Percentiles rank a stretch among this genome's conserved stretches.
These are phyloP conservation scores for Rhizophlyctis rosea DNA, from an alignment of 192 early-diverging fungal genomes.

Conservation along the genomic window DNA sequence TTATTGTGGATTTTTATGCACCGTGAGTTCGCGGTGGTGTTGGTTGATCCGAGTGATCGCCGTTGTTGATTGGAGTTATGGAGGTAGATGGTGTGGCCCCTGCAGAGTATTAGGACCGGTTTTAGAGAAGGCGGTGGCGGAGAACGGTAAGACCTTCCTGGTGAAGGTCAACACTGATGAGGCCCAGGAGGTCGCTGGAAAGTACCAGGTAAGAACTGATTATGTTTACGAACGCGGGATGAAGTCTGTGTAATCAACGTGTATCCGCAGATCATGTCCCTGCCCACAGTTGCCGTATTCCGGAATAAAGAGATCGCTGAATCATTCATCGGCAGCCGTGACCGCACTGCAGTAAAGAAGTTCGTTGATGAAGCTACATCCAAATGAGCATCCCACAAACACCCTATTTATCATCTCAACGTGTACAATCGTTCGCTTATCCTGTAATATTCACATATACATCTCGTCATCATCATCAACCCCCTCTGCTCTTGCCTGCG, in stretches of 20 bases:
- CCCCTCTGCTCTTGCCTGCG: too few species aligned
- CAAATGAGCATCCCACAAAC: too few species aligned
- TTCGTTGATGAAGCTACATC: slow-evolving; percentile 47
- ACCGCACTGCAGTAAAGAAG: slow-evolving; percentile 47
- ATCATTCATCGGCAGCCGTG: slow-evolving; percentile 64
- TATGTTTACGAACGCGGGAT: too few species aligned
- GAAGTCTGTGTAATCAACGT: background rate
- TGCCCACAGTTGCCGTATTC: slow-evolving; percentile 76
- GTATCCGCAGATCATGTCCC: slow-evolving; percentile 55
- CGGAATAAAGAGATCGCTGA: slow-evolving; percentile 58
- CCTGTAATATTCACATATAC: too few species aligned
- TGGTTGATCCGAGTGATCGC: background rate
- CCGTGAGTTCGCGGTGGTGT: slow-evolving; percentile 40
- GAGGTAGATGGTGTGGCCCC: slow-evolving; percentile 75
- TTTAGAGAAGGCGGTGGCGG: slow-evolving; percentile 59
- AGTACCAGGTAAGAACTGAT: slow-evolving; percentile 62
- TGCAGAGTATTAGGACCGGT: slow-evolving; percentile 75
- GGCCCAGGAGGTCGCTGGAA: slow-evolving; percentile 50
- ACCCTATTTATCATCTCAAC: too few species aligned
- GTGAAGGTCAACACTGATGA: slow-evolving; percentile 79
- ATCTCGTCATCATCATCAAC: too few species aligned
- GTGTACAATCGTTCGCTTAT: too few species aligned
- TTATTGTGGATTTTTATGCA: slow-evolving; percentile 81
- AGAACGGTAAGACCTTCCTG: slow-evolving; percentile 63
- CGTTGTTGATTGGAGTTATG: background rate